Evolutionary conservation across 192 early-diverging fungal species (phyloP).

Genomic region (Backusella psychrophila): DNA sequence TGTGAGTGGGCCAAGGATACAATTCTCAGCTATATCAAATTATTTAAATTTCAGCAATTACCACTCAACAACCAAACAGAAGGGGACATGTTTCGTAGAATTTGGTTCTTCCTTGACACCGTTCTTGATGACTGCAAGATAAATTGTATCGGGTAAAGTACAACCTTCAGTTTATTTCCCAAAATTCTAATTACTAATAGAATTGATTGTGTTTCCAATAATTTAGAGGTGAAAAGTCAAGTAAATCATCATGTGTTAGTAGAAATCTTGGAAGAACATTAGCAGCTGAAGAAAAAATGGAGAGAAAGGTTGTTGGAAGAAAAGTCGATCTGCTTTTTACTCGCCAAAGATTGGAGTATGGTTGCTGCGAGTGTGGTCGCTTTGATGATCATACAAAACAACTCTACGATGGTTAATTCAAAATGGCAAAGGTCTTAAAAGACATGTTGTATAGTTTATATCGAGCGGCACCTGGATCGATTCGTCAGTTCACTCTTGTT

Average conservation of each 20-base stretch:
- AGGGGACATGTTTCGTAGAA: constrained; percentile 13
- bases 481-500: too few species aligned
- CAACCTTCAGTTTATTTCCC: neutral
- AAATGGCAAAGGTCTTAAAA: constrained; percentile 15
- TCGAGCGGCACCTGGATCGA: neutral
- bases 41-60: constrained; percentile 10
- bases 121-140: constrained; percentile 13
- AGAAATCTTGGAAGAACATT: constrained; percentile 4
- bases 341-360: constrained; percentile 13
- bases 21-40: neutral
- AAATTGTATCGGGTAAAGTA: constrained; percentile 9
- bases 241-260: constrained; percentile 8
- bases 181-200: constrained; percentile 5
- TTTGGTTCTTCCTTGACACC: constrained; percentile 11
- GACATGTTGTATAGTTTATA: constrained; percentile 11
- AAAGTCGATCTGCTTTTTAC: constrained; percentile 6
- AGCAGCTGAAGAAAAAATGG: constrained; percentile 13
- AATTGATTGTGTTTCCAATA: constrained; percentile 8
- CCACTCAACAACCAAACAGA: constrained; percentile 8
- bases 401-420: constrained; percentile 6
- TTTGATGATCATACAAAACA: constrained; percentile 8
- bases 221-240: constrained; percentile 12
- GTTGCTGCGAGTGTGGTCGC: constrained; percentile 14
- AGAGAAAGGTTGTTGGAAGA: constrained; percentile 2
- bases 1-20: constrained; percentile 2